Evolutionary conservation across 352 stramenopile species (phyloP).

Genomic region (Thalassiosira hispida): DNA sequence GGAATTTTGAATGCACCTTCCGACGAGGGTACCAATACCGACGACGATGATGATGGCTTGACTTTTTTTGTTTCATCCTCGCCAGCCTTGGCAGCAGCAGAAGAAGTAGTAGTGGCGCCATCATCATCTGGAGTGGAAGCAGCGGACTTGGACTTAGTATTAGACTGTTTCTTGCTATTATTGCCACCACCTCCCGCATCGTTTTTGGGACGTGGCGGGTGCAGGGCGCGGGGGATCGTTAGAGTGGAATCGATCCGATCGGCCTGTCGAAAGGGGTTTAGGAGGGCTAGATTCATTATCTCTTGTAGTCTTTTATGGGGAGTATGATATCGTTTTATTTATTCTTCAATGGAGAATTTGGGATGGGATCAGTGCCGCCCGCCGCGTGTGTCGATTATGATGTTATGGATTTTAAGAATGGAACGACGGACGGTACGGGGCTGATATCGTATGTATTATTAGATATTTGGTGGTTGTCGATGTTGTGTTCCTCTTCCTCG

Average conservation of each 20-base stretch:
- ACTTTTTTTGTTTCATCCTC: neutral
- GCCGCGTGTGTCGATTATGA: no score
- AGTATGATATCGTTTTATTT: no score
- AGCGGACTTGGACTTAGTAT: neutral
- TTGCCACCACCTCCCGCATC: neutral
- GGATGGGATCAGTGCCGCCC: no score
- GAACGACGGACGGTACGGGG: no score
- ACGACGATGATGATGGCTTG: conserved; percentile 8
- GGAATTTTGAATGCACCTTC: conserved; percentile 4
- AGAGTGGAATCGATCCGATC: conserved; percentile 82
- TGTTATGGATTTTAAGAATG: no score
- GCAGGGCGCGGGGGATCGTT: conserved; percentile 53
- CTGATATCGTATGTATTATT: no score
- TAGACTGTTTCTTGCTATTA: neutral
- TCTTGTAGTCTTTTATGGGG: no score
- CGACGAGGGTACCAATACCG: neutral
- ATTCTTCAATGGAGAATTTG: no score
- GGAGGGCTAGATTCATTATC: conserved; percentile 83
- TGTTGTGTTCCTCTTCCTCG: no score
- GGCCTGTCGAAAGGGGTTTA: conserved; percentile 77
- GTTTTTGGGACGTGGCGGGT: conserved; percentile 47
- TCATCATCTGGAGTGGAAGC: no score
- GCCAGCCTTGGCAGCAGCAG: neutral
- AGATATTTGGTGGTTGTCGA: no score
- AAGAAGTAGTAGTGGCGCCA: no score